phyloP scores from a whole-genome alignment of 768 basidiomycete species.

The Tulasnella sp. region DNA sequence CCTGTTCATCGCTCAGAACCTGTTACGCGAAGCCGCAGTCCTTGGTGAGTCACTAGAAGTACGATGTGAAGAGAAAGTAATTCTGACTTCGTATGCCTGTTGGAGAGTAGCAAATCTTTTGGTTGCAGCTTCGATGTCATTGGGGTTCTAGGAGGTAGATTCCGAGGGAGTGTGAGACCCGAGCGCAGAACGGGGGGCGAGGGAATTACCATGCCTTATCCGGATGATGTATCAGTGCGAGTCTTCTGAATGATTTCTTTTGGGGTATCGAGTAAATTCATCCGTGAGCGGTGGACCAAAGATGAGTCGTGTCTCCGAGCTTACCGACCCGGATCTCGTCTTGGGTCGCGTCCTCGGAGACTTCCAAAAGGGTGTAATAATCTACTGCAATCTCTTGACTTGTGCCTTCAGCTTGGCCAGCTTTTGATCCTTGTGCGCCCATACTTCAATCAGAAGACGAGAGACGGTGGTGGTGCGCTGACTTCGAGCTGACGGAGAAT shows the following conservation, averaged over 20 bases:
- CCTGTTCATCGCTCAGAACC: slow-evolving; percentile 95
- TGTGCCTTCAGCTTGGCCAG: slow-evolving; percentile 42
- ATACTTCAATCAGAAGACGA: slow-evolving; percentile 45
- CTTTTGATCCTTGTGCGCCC: slow-evolving; percentile 71
- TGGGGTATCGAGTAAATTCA: slow-evolving; percentile 19
- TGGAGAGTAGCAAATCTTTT: slow-evolving; percentile 85
- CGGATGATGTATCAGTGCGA: slow-evolving; percentile 84
- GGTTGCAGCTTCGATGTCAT: slow-evolving; percentile 83
- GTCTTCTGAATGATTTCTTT: slow-evolving; percentile 79
- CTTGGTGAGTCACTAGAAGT: neutral
- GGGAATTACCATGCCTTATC: slow-evolving; percentile 51
- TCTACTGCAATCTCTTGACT: slow-evolving; percentile 51
- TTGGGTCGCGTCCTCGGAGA: slow-evolving; percentile 77
- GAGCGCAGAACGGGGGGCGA: neutral
- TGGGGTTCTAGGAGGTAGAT: slow-evolving; percentile 60
- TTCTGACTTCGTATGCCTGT: slow-evolving; percentile 88
- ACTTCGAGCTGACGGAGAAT: neutral
- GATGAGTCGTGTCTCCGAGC: slow-evolving; percentile 13
- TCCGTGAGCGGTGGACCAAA: slow-evolving; percentile 7
- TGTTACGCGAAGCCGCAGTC: slow-evolving; percentile 42
- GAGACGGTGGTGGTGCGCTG: neutral
- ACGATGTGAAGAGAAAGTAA: neutral
- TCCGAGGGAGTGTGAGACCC: slow-evolving; percentile 42
- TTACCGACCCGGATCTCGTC: slow-evolving; percentile 86
- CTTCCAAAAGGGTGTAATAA: slow-evolving; percentile 81